Evolutionary conservation across 108 stramenopile genomes (phyloP).

Genomic region (Aurantiochytrium sp.): DNA sequence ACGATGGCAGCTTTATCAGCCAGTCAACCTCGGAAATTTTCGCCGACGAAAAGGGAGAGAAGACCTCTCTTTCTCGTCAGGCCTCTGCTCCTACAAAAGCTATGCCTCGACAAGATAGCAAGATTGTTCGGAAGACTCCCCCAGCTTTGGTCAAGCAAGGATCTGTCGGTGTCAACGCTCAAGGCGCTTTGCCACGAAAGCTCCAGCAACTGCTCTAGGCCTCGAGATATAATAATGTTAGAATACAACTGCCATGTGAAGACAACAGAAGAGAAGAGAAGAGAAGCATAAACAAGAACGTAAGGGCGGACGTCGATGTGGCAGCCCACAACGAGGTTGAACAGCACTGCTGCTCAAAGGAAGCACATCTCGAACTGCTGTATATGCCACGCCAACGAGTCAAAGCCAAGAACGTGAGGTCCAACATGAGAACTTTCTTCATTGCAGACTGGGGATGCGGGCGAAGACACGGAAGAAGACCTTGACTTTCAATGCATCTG

Average conservation of each 20-base stretch:
- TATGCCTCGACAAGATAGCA: not conserved
- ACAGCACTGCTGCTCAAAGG: no score
- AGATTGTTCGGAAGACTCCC: not conserved
- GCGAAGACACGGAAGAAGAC: no score
- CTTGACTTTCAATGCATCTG: no score
- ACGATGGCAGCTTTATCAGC: not conserved
- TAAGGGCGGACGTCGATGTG: no score
- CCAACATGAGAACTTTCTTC: no score
- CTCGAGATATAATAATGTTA: not conserved
- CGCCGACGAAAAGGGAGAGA: not conserved
- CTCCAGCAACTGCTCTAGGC: not conserved
- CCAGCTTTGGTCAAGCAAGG: not conserved
- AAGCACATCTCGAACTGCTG: no score
- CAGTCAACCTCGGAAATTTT: not conserved
- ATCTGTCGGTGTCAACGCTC: not conserved
- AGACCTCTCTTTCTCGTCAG: not conserved
- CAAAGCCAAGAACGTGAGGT: no score
- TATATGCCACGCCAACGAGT: no score
- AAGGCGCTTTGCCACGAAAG: not conserved
- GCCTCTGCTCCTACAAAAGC: not conserved
- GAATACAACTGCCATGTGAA: not conserved
- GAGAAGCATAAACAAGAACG: not conserved
- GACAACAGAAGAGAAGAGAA: not conserved
- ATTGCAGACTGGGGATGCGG: no score
- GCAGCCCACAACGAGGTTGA: no score